Conservation (phyloP, 2,329 filamentous ascomycete species). For the Calonectria hongkongensis region DNA sequence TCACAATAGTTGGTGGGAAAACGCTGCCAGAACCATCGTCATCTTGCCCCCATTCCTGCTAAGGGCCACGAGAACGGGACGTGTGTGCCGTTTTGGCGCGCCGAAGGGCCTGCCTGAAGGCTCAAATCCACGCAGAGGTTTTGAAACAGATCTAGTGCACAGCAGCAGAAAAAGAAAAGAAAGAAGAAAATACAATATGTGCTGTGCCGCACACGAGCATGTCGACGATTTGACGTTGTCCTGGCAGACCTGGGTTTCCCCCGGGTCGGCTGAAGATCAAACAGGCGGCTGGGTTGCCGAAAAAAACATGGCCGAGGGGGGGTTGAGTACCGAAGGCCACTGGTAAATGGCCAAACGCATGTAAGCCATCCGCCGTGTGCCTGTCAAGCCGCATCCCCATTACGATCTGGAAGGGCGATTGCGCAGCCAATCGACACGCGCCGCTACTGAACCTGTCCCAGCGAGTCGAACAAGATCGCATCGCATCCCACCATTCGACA, state of each 20-base stretch:
- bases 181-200: slow-evolving; percentile 28
- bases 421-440: slow-evolving; percentile 41
- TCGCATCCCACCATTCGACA: slow-evolving; percentile 31
- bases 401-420: slow-evolving; percentile 32
- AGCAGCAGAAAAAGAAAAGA: slow-evolving; percentile 20
- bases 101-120: slow-evolving; percentile 16
- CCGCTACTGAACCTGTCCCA: slow-evolving; percentile 40
- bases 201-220: slow-evolving; percentile 40
- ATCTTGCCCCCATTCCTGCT: slow-evolving; percentile 29
- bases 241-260: slow-evolving; percentile 37
- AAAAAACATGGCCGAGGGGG: slow-evolving; percentile 42
- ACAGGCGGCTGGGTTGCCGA: slow-evolving; percentile 38
- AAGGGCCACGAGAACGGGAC: slow-evolving; percentile 14
- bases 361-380: slow-evolving; percentile 46
- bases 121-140: slow-evolving; percentile 22
- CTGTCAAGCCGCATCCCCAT: slow-evolving; percentile 43
- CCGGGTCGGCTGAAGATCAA: slow-evolving; percentile 41
- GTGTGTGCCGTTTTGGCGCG: not conserved
- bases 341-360: slow-evolving; percentile 40
- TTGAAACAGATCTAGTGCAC: slow-evolving; percentile 31
- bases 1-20: slow-evolving; percentile 31
- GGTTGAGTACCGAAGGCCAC: slow-evolving; percentile 41
- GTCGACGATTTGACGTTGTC: slow-evolving; percentile 35
- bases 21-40: slow-evolving; percentile 7
- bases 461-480: slow-evolving; percentile 43